Base-by-base conservation (phyloP, 2,329 filamentous ascomycete species). In the Amphichorda felina region DNA sequence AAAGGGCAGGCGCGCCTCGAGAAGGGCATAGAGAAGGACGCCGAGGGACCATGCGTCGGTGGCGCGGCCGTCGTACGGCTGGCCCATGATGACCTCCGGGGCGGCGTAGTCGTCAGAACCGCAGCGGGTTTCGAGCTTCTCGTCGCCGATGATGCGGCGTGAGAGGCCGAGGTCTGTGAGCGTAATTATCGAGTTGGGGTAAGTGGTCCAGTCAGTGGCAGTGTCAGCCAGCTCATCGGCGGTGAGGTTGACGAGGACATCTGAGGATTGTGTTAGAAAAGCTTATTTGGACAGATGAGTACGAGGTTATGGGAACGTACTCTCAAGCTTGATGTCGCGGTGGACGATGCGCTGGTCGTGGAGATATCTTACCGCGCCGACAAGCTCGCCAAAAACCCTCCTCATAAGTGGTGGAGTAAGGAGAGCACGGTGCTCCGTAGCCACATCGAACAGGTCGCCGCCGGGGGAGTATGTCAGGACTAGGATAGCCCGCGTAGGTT, bases 41-140 rank as follows among this genome's bases (percentile, higher is more conserved):
- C 91, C 91, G 1, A 96, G 68, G 0, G 89, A 93, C 91, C 91
- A 98, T 8, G 86, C 87, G 53, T 98, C 91, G 1, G 83, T 94
- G 2, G 81, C 75, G 26, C 86, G 83, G 22, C 91, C 91, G 53
- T 96, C 88, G 53, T 98, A 98, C 7, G 85, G 77, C 51, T 94
- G 85, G 17, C 89, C 89, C 68, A 98, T 85, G 36, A 98, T 80
- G 31, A 98, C 87, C 55, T 98, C 91, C 0, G 91, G 91, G 0
- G 91, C 89, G 2, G 89, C 89, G 53, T 98, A 98, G 59, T 98
- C 91, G 59, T 96, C 91, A 28, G 84, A 94, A 22, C 91, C 91
- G 55, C 91, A 98, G 8, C 91, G 76, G 2, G 89, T 96, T 41
- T 84, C 84, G n/a, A 98, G 71, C 41, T 89, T 80, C 45, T 93